Base-by-base conservation (phyloP, 306 rosid genomes). In the Begonia loranthoides region DNA sequence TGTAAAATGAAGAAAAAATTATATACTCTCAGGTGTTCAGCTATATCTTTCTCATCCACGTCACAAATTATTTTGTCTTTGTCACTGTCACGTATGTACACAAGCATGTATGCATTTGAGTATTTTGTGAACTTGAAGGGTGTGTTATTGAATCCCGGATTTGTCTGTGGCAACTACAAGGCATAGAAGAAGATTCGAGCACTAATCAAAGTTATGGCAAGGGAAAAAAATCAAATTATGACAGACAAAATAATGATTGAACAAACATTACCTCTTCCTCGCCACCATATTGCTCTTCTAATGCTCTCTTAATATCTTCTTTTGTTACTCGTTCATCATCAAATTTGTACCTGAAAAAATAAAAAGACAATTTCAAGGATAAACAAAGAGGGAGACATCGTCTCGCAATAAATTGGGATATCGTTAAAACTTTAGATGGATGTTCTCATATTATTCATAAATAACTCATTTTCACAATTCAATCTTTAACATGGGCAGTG, bases 91-190 rank as follows among this genome's bases (percentile, higher is more conserved):
- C 97, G 85, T 52, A 89, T 78, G 65, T 89, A 89, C 33, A 89
- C 95, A 72, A 89, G 97, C 95, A 89, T 89, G 63, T 89, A 89
- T 1, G 95, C 97, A 62, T 89, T 89, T 7, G 97, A 89, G 73
- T 75, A 71, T 65, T 85, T 84, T 15, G 97, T 84, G 68, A 84
- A 89, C 68, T 89, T 89, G 60, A 84, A 79, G 56, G 95, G 87
- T 52, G 93, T 67, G 56, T 81, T 79, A 71, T 89, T 81, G 66
- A 84, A 84, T 44, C 95, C 95, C 54, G 93, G 97, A 66, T 81
- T 88, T 63, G 82, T 67, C 68, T 78, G 87, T 14, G 87, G 95
- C 69, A 89, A 57, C 97, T 89, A 80, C 57, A 22, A 46, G 59
- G 54, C 59, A 67, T 39, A 69, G 53, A 28, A 28, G 34, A 28